Conservation (phyloP, 176 grass and related monocot species). For the Oropetium thomaeum region DNA sequence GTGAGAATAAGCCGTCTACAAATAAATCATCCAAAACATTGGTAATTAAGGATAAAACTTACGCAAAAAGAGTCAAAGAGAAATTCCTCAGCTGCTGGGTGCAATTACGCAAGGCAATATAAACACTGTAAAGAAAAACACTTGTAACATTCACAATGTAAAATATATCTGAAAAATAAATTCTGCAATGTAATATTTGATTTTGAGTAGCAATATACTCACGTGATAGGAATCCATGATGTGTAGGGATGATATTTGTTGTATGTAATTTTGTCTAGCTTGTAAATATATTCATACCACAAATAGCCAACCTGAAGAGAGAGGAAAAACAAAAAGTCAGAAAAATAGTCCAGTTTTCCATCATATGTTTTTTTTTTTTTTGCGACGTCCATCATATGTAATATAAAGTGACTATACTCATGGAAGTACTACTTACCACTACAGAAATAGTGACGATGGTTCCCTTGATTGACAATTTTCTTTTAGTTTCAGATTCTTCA, state of each 20-base stretch:
- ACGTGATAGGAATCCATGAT: conserved; percentile 99
- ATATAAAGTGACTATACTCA: conserved; percentile 4
- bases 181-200: conserved; percentile 12
- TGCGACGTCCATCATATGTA: neutral
- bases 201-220: conserved; percentile 27
- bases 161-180: conserved; percentile 9
- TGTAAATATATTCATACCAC: conserved; percentile 99
- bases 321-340: conserved; percentile 33
- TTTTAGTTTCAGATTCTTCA: conserved; percentile 83
- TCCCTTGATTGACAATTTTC: conserved; percentile 80
- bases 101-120: conserved; percentile 88
- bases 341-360: neutral
- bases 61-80: conserved; percentile 84
- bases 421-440: conserved; percentile 53
- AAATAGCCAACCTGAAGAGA: conserved; percentile 68
- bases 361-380: too few species aligned
- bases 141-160: neutral
- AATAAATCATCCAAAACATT: neutral
- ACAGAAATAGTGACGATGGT: conserved; percentile 61
- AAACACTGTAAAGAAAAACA: conserved; percentile 64
- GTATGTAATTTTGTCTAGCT: conserved; percentile 91
- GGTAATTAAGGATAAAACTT: conserved; percentile 38
- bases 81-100: conserved; percentile 80
- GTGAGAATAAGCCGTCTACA: conserved; percentile 2
- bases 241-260: conserved; percentile 99